Conservation (phyloP, 768 basidiomycete genomes). For the Lactifluus echinatus region DNA sequence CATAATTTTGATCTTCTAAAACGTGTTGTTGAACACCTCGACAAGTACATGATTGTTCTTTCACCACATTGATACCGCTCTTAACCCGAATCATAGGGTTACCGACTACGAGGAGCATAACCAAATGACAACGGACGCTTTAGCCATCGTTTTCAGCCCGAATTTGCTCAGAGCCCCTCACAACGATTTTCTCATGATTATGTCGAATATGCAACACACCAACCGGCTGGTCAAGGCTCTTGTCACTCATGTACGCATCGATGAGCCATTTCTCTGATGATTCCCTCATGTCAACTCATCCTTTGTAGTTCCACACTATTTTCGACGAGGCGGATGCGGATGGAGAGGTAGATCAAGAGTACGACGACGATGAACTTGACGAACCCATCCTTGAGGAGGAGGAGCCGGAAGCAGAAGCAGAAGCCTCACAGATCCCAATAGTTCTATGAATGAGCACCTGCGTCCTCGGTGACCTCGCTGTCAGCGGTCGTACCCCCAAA, state of each 20-base stretch:
- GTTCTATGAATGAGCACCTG: slow-evolving; percentile 3
- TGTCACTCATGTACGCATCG: slow-evolving; percentile 65
- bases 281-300: slow-evolving; percentile 28
- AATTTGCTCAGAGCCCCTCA: slow-evolving; percentile 70
- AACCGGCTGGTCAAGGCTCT: slow-evolving; percentile 32
- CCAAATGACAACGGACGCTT: slow-evolving; percentile 80
- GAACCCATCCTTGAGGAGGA: slow-evolving; percentile 61
- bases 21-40: slow-evolving; percentile 76
- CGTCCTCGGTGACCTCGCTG: background rate
- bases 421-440: background rate
- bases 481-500: background rate
- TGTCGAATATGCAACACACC: slow-evolving; percentile 55
- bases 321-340: slow-evolving; percentile 57
- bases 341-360: slow-evolving; percentile 33
- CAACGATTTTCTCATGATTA: slow-evolving; percentile 68
- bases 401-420: slow-evolving; percentile 35
- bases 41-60: slow-evolving; percentile 39
- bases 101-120: slow-evolving; percentile 83
- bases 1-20: slow-evolving; percentile 72
- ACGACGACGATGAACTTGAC: slow-evolving; percentile 59
- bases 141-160: slow-evolving; percentile 82
- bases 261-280: slow-evolving; percentile 24
- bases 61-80: background rate
- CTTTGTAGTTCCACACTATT: slow-evolving; percentile 39
- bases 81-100: slow-evolving; percentile 38